Evolutionary conservation across 345 rosid species (phyloP).

Genomic region (Anacardium occidentale): DNA sequence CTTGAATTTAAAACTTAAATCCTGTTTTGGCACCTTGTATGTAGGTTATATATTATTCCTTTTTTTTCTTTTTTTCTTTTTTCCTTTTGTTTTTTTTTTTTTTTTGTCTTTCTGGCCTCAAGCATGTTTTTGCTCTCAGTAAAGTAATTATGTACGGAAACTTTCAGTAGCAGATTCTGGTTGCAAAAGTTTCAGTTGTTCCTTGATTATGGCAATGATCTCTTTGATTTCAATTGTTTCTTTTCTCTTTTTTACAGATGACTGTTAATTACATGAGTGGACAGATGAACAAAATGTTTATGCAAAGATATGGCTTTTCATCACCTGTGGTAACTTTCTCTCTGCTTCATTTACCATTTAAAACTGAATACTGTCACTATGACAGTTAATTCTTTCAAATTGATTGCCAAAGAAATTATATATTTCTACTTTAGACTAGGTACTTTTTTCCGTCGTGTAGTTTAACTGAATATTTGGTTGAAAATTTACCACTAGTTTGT

Average conservation of each 20-base stretch:
- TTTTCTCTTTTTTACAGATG: slow-evolving; percentile 45
- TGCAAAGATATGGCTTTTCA: slow-evolving; percentile 95
- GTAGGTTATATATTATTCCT: background rate
- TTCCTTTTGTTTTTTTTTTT: background rate
- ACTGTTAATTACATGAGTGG: slow-evolving; percentile 76
- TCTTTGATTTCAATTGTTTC: background rate
- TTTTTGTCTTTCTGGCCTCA: background rate
- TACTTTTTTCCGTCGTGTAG: too few species aligned
- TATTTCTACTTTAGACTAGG: background rate
- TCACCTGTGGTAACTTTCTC: slow-evolving; percentile 67
- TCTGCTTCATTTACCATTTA: background rate
- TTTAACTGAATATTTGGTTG: background rate
- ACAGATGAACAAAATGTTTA: slow-evolving; percentile 54
- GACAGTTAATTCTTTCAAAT: background rate
- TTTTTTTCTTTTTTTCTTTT: background rate
- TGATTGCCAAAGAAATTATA: background rate
- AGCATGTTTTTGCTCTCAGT: background rate
- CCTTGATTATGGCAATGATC: background rate
- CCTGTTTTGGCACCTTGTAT: background rate
- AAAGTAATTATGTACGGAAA: background rate
- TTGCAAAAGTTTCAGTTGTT: background rate
- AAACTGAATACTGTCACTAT: slow-evolving; percentile 1
- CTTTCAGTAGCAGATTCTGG: background rate
- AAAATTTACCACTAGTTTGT: background rate
- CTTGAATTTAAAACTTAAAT: background rate